Conservation (phyloP, 2,329 filamentous ascomycete genomes). For the Penicillium capsulatum region DNA sequence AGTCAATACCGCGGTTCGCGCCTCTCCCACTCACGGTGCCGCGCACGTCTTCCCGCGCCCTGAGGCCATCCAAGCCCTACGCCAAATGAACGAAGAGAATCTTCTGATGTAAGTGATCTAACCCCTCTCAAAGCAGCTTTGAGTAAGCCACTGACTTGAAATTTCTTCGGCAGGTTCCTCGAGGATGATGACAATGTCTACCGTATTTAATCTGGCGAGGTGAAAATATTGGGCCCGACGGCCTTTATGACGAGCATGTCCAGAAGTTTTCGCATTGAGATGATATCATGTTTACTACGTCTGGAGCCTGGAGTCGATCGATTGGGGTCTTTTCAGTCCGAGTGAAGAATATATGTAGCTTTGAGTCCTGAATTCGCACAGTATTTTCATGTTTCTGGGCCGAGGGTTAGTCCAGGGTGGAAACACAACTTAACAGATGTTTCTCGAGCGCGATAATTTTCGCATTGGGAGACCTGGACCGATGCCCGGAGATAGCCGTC, state of each 20-base stretch:
- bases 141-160: slow-evolving; percentile 4
- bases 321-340: slow-evolving; percentile 1
- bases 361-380: too few relatives aligned
- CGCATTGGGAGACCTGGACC: too few relatives aligned
- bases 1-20: slow-evolving; percentile 68
- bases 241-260: slow-evolving; percentile 17
- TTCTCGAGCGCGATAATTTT: too few relatives aligned
- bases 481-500: too few relatives aligned
- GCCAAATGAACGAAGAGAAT: slow-evolving; percentile 75
- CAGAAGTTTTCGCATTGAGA: slow-evolving; percentile 22
- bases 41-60: slow-evolving; percentile 59
- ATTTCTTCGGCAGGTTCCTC: slow-evolving; percentile 36
- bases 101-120: slow-evolving; percentile 77
- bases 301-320: slow-evolving; percentile 22
- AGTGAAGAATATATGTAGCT: too few relatives aligned
- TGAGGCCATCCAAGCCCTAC: slow-evolving; percentile 74
- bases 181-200: slow-evolving; percentile 61
- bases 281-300: slow-evolving; percentile 23
- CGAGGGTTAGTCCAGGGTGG: too few relatives aligned
- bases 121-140: neutral
- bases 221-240: neutral
- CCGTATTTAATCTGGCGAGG: slow-evolving; percentile 54
- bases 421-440: too few relatives aligned
- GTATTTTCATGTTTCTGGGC: too few relatives aligned
- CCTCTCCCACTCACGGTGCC: slow-evolving; percentile 43